These are phyloP conservation scores for Microascus cirrosus DNA, from an alignment of 2,329 filamentous ascomycete species.

Conservation along the genomic window DNA sequence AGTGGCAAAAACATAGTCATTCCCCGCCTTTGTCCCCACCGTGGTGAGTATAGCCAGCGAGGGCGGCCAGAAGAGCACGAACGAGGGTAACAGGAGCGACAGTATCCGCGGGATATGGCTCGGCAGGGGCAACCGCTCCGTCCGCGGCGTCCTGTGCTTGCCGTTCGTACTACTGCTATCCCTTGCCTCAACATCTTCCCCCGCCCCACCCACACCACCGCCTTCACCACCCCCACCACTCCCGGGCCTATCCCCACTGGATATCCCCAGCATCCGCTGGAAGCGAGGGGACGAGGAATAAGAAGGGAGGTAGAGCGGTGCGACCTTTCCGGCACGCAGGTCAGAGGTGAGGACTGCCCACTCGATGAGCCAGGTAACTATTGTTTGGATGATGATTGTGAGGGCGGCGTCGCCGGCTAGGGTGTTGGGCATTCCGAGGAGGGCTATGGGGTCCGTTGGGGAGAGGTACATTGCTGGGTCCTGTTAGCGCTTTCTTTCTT, in stretches of 20 bases:
- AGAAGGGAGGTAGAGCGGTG: constrained; percentile 8
- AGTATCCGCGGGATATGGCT: constrained; percentile 32
- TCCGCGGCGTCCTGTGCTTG: neutral
- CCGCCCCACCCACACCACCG: neutral
- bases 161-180: neutral
- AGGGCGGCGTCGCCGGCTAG: constrained; percentile 36
- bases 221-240: neutral
- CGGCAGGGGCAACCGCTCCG: constrained; percentile 15
- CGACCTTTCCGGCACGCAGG: constrained; percentile 29
- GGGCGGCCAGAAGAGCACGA: constrained; percentile 30
- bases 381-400: constrained; percentile 37
- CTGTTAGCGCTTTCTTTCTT: neutral
- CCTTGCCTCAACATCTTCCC: neutral
- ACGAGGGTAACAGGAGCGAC: constrained; percentile 23
- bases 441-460: constrained; percentile 24
- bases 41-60: constrained; percentile 29
- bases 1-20: constrained; percentile 29
- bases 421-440: constrained; percentile 39
- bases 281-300: constrained; percentile 15
- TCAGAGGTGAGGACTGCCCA: constrained; percentile 34
- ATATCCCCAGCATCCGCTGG: constrained; percentile 30
- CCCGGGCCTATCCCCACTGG: too few species aligned
- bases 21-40: constrained; percentile 17
- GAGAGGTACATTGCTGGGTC: constrained; percentile 32
- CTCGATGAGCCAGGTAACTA: constrained; percentile 41